phyloP scores from a whole-genome alignment of 768 basidiomycete species.

The Neoboletus subvelutipes region DNA sequence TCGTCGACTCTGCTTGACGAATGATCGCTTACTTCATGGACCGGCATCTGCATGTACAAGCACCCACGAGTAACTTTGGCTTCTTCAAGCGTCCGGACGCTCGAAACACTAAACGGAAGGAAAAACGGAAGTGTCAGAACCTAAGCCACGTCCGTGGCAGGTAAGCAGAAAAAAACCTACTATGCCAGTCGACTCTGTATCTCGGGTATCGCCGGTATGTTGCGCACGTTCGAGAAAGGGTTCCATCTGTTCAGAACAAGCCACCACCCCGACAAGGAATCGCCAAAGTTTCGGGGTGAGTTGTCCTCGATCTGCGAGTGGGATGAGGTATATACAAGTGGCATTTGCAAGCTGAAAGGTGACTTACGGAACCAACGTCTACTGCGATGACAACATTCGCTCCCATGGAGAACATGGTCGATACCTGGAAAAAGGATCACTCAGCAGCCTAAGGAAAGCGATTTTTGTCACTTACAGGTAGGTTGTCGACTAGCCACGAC shows the following conservation, averaged over 20 bases:
- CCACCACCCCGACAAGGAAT: slow-evolving; percentile 96
- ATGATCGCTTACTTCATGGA: slow-evolving; percentile 68
- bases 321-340: background rate
- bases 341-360: background rate
- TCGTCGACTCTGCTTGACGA: background rate
- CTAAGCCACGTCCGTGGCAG: background rate
- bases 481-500: slow-evolving; percentile 67
- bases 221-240: slow-evolving; percentile 76
- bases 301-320: slow-evolving; percentile 76
- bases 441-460: background rate
- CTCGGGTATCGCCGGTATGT: slow-evolving; percentile 86
- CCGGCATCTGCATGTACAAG: slow-evolving; percentile 92
- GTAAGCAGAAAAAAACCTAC: slow-evolving; percentile 47
- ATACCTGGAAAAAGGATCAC: slow-evolving; percentile 54
- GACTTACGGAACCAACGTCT: slow-evolving; percentile 84
- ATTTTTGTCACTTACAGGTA: slow-evolving; percentile 60
- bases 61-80: slow-evolving; percentile 90
- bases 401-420: slow-evolving; percentile 90
- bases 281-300: slow-evolving; percentile 91
- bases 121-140: slow-evolving; percentile 7
- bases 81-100: slow-evolving; percentile 91
- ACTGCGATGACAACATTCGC: slow-evolving; percentile 88
- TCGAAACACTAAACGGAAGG: slow-evolving; percentile 70
- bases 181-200: slow-evolving; percentile 94
- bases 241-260: slow-evolving; percentile 91